phyloP scores from a whole-genome alignment of 352 stramenopile genomes.

The Pseudoperonospora humuli region DNA sequence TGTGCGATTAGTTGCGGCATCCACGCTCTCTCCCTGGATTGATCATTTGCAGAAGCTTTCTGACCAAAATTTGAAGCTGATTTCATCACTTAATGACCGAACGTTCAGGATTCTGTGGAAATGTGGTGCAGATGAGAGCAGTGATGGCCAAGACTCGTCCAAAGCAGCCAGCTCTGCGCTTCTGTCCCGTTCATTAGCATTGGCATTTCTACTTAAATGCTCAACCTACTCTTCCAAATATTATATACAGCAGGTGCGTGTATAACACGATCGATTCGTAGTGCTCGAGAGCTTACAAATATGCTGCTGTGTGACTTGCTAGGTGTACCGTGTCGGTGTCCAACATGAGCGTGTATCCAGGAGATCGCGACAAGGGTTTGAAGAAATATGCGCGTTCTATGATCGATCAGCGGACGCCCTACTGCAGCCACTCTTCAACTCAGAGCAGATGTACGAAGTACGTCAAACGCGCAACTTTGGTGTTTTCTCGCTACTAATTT shows the following conservation, averaged over 20 bases:
- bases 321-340: slow-evolving; percentile 57
- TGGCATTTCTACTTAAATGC: slow-evolving; percentile 63
- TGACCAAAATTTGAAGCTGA: slow-evolving; percentile 42
- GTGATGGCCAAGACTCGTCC: slow-evolving; percentile 6
- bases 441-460: slow-evolving; percentile 22
- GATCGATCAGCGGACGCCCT: slow-evolving; percentile 20
- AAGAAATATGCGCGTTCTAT: slow-evolving; percentile 38
- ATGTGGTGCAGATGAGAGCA: slow-evolving; percentile 32
- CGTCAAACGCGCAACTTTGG: slow-evolving; percentile 3
- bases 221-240: slow-evolving; percentile 52
- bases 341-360: slow-evolving; percentile 46
- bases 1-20: slow-evolving; percentile 17
- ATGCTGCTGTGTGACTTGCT: background rate
- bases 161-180: slow-evolving; percentile 21
- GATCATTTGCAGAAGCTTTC: slow-evolving; percentile 32
- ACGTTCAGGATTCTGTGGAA: slow-evolving; percentile 71
- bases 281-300: background rate
- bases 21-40: slow-evolving; percentile 41
- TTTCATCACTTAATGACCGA: slow-evolving; percentile 53
- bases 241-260: slow-evolving; percentile 48
- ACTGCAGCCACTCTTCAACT: slow-evolving; percentile 4
- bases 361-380: slow-evolving; percentile 19
- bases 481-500: slow-evolving; percentile 9
- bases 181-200: slow-evolving; percentile 33
- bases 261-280: too few relatives aligned